Conservation (phyloP, 257 asterid species). For the Lithospermum erythrorhizon region DNA sequence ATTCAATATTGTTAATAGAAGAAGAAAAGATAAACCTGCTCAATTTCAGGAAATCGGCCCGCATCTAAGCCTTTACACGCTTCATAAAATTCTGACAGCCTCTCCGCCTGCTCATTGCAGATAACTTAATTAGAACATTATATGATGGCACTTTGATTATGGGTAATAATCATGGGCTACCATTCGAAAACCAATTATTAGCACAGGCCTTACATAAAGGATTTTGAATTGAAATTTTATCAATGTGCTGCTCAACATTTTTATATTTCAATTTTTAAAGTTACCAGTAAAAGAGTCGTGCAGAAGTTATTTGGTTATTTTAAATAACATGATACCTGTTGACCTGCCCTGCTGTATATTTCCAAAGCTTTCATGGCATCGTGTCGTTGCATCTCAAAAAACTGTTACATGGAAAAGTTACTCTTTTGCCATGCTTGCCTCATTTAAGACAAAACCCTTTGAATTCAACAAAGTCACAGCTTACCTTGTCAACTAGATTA, state of each 20-base stretch:
- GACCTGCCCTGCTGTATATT: slow-evolving; percentile 79
- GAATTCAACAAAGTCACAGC: slow-evolving; percentile 11
- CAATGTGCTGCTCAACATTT: too few relatives aligned
- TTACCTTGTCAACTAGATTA: slow-evolving; percentile 96
- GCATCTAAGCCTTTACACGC: slow-evolving; percentile 75
- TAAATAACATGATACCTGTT: slow-evolving; percentile 45
- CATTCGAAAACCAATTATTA: too few relatives aligned
- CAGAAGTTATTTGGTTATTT: background rate
- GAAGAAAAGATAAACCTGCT: slow-evolving; percentile 50
- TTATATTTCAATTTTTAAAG: too few relatives aligned
- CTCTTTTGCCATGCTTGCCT: slow-evolving; percentile 5
- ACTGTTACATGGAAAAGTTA: slow-evolving; percentile 35
- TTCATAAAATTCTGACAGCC: slow-evolving; percentile 83
- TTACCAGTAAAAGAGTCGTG: too few relatives aligned
- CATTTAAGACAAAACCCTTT: too few relatives aligned
- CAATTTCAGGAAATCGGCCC: slow-evolving; percentile 87
- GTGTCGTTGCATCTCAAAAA: slow-evolving; percentile 95
- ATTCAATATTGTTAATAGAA: background rate
- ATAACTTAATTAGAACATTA: background rate
- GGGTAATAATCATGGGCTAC: background rate
- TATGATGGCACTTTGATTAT: background rate
- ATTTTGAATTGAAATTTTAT: too few relatives aligned
- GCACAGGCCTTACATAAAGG: too few relatives aligned
- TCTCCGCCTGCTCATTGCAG: slow-evolving; percentile 51
- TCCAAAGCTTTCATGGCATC: slow-evolving; percentile 93